Percentiles rank a stretch among this genome's conserved stretches.
Evolutionary conservation across 1,139 yeast species (phyloP).

Genomic region (Sugiyamaella novakii): DNA sequence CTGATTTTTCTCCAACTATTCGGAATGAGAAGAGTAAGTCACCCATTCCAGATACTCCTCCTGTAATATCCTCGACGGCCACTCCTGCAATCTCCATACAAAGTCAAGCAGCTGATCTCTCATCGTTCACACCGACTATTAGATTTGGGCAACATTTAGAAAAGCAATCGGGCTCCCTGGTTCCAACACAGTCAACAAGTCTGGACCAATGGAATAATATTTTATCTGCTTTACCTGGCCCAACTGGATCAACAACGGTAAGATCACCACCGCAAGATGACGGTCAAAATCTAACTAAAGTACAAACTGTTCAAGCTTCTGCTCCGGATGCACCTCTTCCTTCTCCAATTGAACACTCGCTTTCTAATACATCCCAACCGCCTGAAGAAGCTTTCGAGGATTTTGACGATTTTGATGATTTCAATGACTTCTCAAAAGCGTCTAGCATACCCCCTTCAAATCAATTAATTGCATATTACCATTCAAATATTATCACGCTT

Average conservation of each 20-base stretch:
- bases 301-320: neutral
- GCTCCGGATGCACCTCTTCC: neutral
- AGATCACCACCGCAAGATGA: neutral
- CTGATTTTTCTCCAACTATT: too few species aligned
- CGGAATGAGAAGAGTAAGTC: too few species aligned
- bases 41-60: too few species aligned
- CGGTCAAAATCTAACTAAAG: neutral
- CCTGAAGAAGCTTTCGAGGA: conserved; percentile 10
- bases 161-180: neutral
- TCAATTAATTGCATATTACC: conserved; percentile 26
- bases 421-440: conserved; percentile 22
- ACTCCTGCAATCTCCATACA: conserved; percentile 9
- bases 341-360: neutral
- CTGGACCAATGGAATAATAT: conserved; percentile 24
- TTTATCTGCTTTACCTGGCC: conserved; percentile 24
- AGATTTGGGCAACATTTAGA: conserved; percentile 29
- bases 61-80: too few species aligned
- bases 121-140: conserved; percentile 19
- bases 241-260: conserved; percentile 2
- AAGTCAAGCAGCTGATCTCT: conserved; percentile 13
- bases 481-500: conserved; percentile 26
- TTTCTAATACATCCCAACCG: neutral
- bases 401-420: conserved; percentile 19
- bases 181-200: conserved; percentile 1
- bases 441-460: conserved; percentile 27